Base-by-base conservation (phyloP, 257 asterid species). In the Solanum bukasovii region DNA sequence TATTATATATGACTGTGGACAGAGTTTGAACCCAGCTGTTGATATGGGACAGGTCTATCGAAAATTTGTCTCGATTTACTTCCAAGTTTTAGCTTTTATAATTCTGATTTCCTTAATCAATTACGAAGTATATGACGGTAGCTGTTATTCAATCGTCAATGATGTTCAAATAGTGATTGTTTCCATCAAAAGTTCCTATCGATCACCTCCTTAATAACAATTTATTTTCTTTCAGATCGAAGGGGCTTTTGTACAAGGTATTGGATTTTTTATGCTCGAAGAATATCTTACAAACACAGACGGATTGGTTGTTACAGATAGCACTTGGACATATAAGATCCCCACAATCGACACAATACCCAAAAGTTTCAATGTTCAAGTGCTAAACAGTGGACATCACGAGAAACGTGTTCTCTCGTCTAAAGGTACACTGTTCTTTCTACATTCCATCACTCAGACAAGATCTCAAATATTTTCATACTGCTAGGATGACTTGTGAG, bases 231-330 rank as follows among this genome's bases (percentile, higher is more conserved):
- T 46, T n/a, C 93, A 96, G 98, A 95, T 94, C 74, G 99, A 96
- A 92, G 99, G 98, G 44, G 96, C 99, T 65, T 96, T 95, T 82
- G 98, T 96, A 12, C 98, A 95, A 93, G 99, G 99, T 31, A 81
- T 96, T 14, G 99, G 99, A 72, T 95, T 93, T 89, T 95, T 96
- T 90, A 94, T 96, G 98, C 96, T 88, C 29, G 98, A 96, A 94
- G 99, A 95, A 86, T 96, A 93, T 91, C 87, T 89, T 49, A 90
- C 89, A 4, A 92, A 96, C 72, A 27, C 87, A 20, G 93, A 96
- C 77, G 99, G 98, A 89, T 75, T 91, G 89, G 88, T 92, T 82
- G 86, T 90, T 67, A 71, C 93, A 6, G 93, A 96, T 88, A 90
- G 98, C 70, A 93, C 96, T 38, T 96, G 99, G 99, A 93, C 93